Conservation (phyloP, 352 stramenopile genomes). For the Pythium graminicola region DNA sequence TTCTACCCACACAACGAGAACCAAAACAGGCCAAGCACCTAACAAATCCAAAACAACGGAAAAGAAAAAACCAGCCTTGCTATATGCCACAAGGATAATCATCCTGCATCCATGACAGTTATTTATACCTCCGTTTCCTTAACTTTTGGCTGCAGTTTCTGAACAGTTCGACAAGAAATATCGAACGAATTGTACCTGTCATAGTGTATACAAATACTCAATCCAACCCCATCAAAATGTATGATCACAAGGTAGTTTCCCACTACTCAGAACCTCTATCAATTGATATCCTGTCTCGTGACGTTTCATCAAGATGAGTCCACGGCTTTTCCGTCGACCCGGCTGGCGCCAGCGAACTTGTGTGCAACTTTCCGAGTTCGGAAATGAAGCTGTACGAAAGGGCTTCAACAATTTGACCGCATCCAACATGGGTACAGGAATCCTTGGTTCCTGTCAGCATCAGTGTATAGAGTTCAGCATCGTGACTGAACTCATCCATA, state of each 20-base stretch:
- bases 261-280: background rate
- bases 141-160: too few relatives aligned
- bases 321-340: conserved; percentile 2
- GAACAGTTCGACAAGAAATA: conserved; percentile 4
- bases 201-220: background rate
- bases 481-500: too few relatives aligned
- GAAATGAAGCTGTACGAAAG: conserved; percentile 11
- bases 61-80: too few relatives aligned
- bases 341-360: conserved; percentile 20
- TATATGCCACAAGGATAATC: too few relatives aligned
- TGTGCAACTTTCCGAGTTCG: conserved; percentile 16
- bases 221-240: background rate
- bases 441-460: background rate
- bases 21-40: background rate
- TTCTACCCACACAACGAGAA: conserved; percentile 1
- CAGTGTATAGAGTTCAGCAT: too few relatives aligned
- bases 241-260: background rate
- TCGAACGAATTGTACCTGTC: background rate
- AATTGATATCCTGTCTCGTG: background rate
- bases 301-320: background rate
- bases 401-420: conserved; percentile 11
- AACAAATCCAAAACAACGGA: conserved; percentile 8
- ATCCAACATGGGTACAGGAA: conserved; percentile 4
- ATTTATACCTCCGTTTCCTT: too few relatives aligned
- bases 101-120: too few relatives aligned